These are phyloP conservation scores for Sugiyamaella paludigena DNA, from an alignment of 1,139 yeast genomes.

Conservation along the genomic window DNA sequence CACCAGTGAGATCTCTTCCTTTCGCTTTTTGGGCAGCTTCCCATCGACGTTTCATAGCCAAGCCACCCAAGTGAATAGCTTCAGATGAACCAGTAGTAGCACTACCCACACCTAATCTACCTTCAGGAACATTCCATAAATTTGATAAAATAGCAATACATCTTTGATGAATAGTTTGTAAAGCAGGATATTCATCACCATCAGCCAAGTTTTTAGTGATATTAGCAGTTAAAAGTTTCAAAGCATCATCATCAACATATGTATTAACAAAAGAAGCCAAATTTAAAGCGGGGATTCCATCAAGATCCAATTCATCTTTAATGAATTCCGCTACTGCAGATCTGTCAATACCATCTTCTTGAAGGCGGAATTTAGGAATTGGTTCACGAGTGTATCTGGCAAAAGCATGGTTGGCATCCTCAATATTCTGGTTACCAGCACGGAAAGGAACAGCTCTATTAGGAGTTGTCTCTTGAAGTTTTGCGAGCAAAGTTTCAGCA, in stretches of 20 bases:
- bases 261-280: constrained; percentile 91
- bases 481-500: constrained; percentile 34
- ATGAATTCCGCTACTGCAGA: constrained; percentile 60
- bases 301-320: constrained; percentile 71
- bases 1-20: constrained; percentile 44
- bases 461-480: constrained; percentile 26
- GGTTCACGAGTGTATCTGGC: constrained; percentile 26
- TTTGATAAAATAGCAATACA: constrained; percentile 77
- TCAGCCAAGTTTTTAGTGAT: constrained; percentile 87
- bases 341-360: constrained; percentile 53
- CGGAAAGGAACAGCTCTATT: constrained; percentile 20
- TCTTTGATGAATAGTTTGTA: constrained; percentile 75
- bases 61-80: constrained; percentile 90
- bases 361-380: constrained; percentile 49
- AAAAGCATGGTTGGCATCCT: constrained; percentile 14
- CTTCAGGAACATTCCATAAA: constrained; percentile 74
- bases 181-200: constrained; percentile 87
- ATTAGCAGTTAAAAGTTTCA: constrained; percentile 60
- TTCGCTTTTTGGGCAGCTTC: constrained; percentile 58
- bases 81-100: constrained; percentile 95
- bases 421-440: constrained; percentile 15
- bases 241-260: constrained; percentile 51
- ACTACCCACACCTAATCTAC: constrained; percentile 66
- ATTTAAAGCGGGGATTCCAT: constrained; percentile 81
- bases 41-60: constrained; percentile 90